phyloP scores from a whole-genome alignment of 108 stramenopile genomes.

The Cyclotella sp. region DNA sequence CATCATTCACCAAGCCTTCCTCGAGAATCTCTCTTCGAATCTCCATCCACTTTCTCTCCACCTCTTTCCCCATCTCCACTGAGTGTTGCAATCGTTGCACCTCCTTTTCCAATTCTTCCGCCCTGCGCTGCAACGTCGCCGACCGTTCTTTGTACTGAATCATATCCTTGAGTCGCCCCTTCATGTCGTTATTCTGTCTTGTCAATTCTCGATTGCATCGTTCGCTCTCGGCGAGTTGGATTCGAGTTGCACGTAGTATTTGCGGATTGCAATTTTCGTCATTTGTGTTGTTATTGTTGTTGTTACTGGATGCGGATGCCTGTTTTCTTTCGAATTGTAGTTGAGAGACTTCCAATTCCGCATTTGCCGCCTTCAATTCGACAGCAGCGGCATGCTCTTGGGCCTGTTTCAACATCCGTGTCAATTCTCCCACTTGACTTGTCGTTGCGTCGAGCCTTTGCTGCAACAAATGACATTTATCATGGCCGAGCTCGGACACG shows the following conservation, averaged over 20 bases:
- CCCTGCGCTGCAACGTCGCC: slow-evolving; percentile 40
- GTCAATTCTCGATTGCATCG: slow-evolving; percentile 72
- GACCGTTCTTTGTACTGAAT: slow-evolving; percentile 59
- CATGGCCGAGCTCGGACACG: slow-evolving; percentile 25
- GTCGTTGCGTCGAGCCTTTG: slow-evolving; percentile 32
- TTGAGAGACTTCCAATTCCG: slow-evolving; percentile 14
- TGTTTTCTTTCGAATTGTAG: background rate
- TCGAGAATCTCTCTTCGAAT: slow-evolving; percentile 54
- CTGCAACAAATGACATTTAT: slow-evolving; percentile 45
- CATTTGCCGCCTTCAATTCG: slow-evolving; percentile 25
- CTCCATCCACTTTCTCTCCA: slow-evolving; percentile 56
- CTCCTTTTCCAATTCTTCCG: slow-evolving; percentile 59
- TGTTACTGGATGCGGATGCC: background rate
- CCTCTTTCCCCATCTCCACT: slow-evolving; percentile 48
- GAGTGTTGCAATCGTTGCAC: slow-evolving; percentile 32
- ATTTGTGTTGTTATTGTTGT: slow-evolving; percentile 7
- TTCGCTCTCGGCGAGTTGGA: slow-evolving; percentile 76
- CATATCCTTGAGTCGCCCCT: slow-evolving; percentile 47
- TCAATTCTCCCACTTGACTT: slow-evolving; percentile 42
- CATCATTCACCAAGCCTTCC: slow-evolving; percentile 33
- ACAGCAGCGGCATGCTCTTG: slow-evolving; percentile 21
- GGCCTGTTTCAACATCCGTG: slow-evolving; percentile 25
- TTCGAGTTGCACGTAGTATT: slow-evolving; percentile 50
- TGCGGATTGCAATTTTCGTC: slow-evolving; percentile 10
- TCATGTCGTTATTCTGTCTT: slow-evolving; percentile 55